phyloP scores from a whole-genome alignment of 805 yeast genomes.

The Hanseniaspora clermontiae region DNA sequence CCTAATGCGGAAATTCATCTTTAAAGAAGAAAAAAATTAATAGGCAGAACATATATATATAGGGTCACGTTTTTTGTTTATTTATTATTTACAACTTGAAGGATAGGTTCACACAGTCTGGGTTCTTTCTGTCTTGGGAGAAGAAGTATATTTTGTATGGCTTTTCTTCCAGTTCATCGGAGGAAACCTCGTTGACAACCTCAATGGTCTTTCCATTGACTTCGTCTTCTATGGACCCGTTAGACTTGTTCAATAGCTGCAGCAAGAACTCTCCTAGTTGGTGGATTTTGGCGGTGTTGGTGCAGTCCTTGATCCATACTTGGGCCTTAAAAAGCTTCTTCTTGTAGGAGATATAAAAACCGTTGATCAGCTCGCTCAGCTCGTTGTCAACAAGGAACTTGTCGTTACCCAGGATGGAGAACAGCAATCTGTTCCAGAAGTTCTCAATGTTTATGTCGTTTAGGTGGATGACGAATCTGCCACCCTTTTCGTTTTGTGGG shows the following conservation, averaged over 20 bases:
- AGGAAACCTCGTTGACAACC: background rate
- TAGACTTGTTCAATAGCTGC: conserved; percentile 39
- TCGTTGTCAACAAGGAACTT: conserved; percentile 72
- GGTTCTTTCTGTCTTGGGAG: background rate
- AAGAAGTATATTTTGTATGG: conserved; percentile 1
- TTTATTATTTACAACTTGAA: background rate
- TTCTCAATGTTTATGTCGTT: conserved; percentile 47
- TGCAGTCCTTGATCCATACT: conserved; percentile 81
- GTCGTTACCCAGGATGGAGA: conserved; percentile 65
- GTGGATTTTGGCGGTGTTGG: conserved; percentile 47
- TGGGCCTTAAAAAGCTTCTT: conserved; percentile 72
- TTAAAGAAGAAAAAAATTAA: background rate
- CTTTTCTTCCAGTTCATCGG: background rate
- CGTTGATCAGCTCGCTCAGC: conserved; percentile 61
- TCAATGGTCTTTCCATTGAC: conserved; percentile 28
- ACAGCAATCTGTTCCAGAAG: conserved; percentile 71
- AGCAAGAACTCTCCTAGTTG: conserved; percentile 78
- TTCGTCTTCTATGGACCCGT: conserved; percentile 63
- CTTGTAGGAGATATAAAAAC: conserved; percentile 84
- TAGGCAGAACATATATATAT: too few species aligned
- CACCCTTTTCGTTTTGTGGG: conserved; percentile 72
- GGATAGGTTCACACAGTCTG: background rate
- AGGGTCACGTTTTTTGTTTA: too few species aligned
- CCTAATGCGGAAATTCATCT: background rate
- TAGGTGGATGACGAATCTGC: conserved; percentile 81